Percentiles rank a stretch among this genome's conserved stretches.
phyloP scores from a whole-genome alignment of 1,284 basidiomycete genomes.

The Ustilago tritici region DNA sequence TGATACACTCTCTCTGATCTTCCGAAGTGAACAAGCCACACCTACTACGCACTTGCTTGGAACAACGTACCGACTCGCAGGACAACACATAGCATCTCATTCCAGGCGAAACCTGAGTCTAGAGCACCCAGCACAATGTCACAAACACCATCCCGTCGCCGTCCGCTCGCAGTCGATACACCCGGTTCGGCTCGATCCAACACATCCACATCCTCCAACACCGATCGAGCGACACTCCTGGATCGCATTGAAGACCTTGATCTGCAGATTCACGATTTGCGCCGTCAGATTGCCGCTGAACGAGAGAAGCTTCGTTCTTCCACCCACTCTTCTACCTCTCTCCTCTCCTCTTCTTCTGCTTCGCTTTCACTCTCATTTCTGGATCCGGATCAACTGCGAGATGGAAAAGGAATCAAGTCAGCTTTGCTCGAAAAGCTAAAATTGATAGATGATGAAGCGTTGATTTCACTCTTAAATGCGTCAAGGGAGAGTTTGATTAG shows the following conservation, averaged over 20 bases:
- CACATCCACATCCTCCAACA: constrained; percentile 24
- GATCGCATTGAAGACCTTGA: constrained; percentile 38
- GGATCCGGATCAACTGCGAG: not conserved
- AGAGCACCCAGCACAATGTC: constrained; percentile 16
- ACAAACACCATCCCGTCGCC: constrained; percentile 37
- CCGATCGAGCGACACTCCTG: constrained; percentile 23
- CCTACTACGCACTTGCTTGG: too few species aligned
- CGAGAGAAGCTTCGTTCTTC: constrained; percentile 17
- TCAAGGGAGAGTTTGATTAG: constrained; percentile 3
- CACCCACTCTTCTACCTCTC: not conserved
- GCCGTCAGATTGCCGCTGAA: constrained; percentile 20
- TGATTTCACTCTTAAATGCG: constrained; percentile 24
- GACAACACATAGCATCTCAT: not conserved
- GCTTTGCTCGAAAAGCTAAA: constrained; percentile 19
- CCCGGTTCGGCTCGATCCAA: constrained; percentile 38
- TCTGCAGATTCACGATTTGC: constrained; percentile 30
- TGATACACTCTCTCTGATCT: not conserved
- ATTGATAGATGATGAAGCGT: constrained; percentile 39
- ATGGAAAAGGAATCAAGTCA: not conserved
- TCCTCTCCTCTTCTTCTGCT: not conserved
- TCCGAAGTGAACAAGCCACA: not conserved
- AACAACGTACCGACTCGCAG: not conserved
- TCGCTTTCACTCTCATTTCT: constrained; percentile 6
- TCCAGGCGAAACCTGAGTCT: not conserved
- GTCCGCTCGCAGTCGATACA: constrained; percentile 12